Conservation (phyloP, 2,329 filamentous ascomycete species). For the Talaromyces sp. region DNA sequence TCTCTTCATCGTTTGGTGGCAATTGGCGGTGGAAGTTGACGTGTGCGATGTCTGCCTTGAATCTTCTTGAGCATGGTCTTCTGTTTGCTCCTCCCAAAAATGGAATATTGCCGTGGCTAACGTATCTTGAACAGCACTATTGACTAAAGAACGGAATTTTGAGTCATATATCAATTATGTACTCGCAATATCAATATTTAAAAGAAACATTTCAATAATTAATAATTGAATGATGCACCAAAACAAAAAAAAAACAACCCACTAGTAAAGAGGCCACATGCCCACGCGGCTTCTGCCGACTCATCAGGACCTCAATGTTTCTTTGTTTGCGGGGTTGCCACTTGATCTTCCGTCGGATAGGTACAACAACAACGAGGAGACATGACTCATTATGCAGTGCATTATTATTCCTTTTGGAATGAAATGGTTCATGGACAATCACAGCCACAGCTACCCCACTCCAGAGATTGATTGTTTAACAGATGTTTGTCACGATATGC, state of each 20-base stretch:
- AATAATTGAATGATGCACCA: background rate
- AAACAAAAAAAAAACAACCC: background rate
- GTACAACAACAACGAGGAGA: background rate
- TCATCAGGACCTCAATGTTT: background rate
- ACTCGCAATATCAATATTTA: background rate
- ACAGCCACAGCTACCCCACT: no score
- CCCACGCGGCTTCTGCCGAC: no score
- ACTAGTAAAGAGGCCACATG: background rate
- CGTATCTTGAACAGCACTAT: background rate
- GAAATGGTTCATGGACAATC: no score
- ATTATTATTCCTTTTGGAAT: background rate
- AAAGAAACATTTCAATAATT: background rate
- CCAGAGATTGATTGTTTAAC: no score
- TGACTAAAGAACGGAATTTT: background rate
- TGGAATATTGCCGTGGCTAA: background rate
- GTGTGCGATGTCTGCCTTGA: no score
- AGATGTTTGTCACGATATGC: background rate
- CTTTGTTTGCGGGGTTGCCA: background rate
- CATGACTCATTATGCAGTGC: background rate
- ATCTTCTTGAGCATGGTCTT: background rate
- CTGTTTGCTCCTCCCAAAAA: background rate
- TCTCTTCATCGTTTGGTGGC: background rate
- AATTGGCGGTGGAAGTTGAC: background rate
- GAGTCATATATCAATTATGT: background rate
- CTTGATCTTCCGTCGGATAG: background rate